A percentile compares a stretch with the other conserved stretches of the same genome.
phyloP scores from a whole-genome alignment of 306 rosid species.

The Trifolium repens region DNA sequence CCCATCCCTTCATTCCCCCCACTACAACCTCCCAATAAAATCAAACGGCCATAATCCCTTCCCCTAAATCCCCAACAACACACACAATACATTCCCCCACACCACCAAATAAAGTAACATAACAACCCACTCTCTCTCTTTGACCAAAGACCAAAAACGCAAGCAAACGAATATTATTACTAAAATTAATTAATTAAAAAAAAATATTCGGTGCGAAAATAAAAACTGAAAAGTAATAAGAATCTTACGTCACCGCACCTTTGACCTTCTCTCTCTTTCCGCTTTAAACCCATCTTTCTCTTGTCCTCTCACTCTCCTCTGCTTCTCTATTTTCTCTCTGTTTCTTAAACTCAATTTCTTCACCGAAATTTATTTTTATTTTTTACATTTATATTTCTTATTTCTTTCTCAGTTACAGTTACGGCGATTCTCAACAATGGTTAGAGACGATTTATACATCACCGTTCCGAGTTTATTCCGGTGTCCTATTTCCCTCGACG shows the following conservation, averaged over 20 bases:
- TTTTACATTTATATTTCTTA: neutral
- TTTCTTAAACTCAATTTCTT: neutral
- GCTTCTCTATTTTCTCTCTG: slow-evolving; percentile 6
- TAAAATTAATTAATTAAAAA: neutral
- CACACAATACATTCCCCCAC: slow-evolving; percentile 8
- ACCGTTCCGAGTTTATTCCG: slow-evolving; percentile 77
- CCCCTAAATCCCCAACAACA: slow-evolving; percentile 6
- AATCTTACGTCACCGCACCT: slow-evolving; percentile 76
- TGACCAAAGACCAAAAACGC: slow-evolving; percentile 59
- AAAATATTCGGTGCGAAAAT: slow-evolving; percentile 23
- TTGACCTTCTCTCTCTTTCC: slow-evolving; percentile 65
- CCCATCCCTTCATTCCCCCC: slow-evolving; percentile 37
- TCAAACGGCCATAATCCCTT: slow-evolving; percentile 28
- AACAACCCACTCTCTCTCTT: slow-evolving; percentile 41
- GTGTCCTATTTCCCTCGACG: slow-evolving; percentile 87
- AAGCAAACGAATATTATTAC: slow-evolving; percentile 40
- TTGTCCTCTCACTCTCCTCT: slow-evolving; percentile 36
- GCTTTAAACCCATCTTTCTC: slow-evolving; percentile 65
- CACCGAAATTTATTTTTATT: neutral
- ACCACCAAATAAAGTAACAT: slow-evolving; percentile 12
- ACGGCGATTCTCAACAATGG: slow-evolving; percentile 47
- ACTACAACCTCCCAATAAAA: neutral
- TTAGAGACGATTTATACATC: slow-evolving; percentile 73
- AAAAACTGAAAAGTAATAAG: slow-evolving; percentile 43
- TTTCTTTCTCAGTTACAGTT: neutral